Percentiles rank a stretch among this genome's conserved stretches.
These are phyloP conservation scores for Plasmodium knowlesi DNA, from an alignment of 169 alveolate species.

Conservation along the genomic window DNA sequence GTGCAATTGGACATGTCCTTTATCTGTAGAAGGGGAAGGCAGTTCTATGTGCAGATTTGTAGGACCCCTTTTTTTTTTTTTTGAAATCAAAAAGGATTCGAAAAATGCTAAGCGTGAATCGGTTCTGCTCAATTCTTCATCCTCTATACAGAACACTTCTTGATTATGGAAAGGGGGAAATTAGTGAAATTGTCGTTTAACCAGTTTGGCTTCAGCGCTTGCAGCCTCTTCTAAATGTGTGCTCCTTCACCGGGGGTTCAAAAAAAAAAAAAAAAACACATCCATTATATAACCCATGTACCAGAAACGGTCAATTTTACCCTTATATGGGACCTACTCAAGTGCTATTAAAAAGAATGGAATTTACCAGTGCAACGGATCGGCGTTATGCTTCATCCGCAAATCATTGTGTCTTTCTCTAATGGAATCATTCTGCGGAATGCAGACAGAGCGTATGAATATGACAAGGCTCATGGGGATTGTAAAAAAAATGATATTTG, in stretches of 20 bases:
- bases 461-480: not conserved
- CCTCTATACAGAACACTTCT: not conserved
- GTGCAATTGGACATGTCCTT: conserved; percentile 6
- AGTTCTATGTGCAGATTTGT: not conserved
- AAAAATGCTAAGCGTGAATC: not conserved
- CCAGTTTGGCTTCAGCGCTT: conserved; percentile 41
- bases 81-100: not conserved
- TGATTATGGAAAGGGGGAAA: not conserved
- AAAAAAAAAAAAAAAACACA: not conserved
- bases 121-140: not conserved
- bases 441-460: not conserved
- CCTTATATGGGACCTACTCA: not conserved
- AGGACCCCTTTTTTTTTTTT: not conserved
- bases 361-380: conserved; percentile 41
- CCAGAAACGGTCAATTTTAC: not conserved
- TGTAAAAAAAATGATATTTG: not conserved
- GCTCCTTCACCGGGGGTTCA: conserved; percentile 10
- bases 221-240: conserved; percentile 39
- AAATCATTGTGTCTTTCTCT: conserved; percentile 64
- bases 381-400: conserved; percentile 46
- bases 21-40: conserved; percentile 23
- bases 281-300: not conserved
- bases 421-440: conserved; percentile 49
- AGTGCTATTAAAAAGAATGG: not conserved
- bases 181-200: conserved; percentile 7